Percentiles rank a stretch among this genome's conserved stretches.
Conservation (phyloP, 2,329 filamentous ascomycete genomes). For the Drechslera avenae region DNA sequence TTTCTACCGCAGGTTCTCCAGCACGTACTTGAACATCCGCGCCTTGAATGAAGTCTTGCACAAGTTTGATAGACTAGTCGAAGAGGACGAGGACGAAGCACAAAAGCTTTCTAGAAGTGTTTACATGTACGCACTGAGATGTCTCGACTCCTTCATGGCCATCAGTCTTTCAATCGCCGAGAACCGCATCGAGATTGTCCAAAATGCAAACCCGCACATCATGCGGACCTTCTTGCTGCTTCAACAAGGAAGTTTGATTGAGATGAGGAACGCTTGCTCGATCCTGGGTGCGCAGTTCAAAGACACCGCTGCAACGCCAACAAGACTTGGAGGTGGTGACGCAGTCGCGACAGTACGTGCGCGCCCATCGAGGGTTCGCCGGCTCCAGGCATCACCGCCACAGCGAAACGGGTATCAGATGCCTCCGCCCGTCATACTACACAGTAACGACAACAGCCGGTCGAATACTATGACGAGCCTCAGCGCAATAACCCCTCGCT, state of each 20-base stretch:
- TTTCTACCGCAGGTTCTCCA: conserved; percentile 62
- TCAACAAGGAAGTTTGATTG: conserved; percentile 62
- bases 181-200: conserved; percentile 55
- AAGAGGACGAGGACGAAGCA: conserved; percentile 57
- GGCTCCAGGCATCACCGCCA: conserved; percentile 41
- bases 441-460: conserved; percentile 56
- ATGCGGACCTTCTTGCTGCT: conserved; percentile 64
- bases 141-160: conserved; percentile 45
- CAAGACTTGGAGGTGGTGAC: conserved; percentile 30
- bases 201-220: conserved; percentile 61
- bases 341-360: conserved; percentile 35
- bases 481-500: conserved; percentile 70
- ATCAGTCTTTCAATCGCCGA: conserved; percentile 46
- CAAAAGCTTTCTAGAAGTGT: conserved; percentile 44
- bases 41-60: conserved; percentile 61
- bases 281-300: conserved; percentile 53
- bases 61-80: conserved; percentile 54
- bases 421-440: conserved; percentile 49
- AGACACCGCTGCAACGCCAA: conserved; percentile 27
- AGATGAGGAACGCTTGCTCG: conserved; percentile 64
- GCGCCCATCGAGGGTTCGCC: conserved; percentile 36
- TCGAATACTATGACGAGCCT: conserved; percentile 59
- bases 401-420: conserved; percentile 43
- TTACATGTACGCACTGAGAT: conserved; percentile 42
- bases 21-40: conserved; percentile 61